Conservation (phyloP, 2,329 filamentous ascomycete genomes). For the Fusarium agapanthi region DNA sequence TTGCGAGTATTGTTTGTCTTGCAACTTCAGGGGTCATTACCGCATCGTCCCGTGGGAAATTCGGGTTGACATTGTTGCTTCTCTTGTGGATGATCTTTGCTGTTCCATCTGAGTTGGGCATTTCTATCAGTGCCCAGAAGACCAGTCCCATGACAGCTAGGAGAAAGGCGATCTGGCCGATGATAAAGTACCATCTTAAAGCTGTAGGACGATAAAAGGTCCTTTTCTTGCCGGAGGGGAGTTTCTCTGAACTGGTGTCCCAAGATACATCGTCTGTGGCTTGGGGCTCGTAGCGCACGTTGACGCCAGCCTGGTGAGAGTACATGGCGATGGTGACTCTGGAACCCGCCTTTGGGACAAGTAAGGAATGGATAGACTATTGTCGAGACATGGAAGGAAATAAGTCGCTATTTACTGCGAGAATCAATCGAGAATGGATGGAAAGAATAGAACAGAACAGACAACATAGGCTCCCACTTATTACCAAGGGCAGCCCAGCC, state of each 20-base stretch:
- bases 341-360: not conserved
- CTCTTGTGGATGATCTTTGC: slow-evolving; percentile 33
- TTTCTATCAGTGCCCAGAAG: slow-evolving; percentile 34
- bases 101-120: slow-evolving; percentile 38
- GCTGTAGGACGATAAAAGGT: slow-evolving; percentile 39
- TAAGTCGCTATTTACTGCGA: not conserved
- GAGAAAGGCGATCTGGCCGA: slow-evolving; percentile 26
- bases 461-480: not conserved
- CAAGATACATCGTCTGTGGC: slow-evolving; percentile 35
- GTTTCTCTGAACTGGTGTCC: slow-evolving; percentile 26
- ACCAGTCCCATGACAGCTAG: slow-evolving; percentile 35
- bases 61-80: not conserved
- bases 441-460: not conserved
- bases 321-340: slow-evolving; percentile 27
- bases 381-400: not conserved
- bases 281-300: slow-evolving; percentile 37
- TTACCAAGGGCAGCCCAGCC: not conserved
- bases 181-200: slow-evolving; percentile 39
- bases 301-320: slow-evolving; percentile 24
- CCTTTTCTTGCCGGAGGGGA: slow-evolving; percentile 19
- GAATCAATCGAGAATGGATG: not conserved
- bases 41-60: not conserved
- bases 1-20: slow-evolving; percentile 9
- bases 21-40: not conserved
- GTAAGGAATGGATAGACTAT: not conserved